Percentiles rank a stretch among this genome's conserved stretches.
Evolutionary conservation across 176 grass and related monocot genomes (phyloP).

Genomic region (Triticum dicoccoides): DNA sequence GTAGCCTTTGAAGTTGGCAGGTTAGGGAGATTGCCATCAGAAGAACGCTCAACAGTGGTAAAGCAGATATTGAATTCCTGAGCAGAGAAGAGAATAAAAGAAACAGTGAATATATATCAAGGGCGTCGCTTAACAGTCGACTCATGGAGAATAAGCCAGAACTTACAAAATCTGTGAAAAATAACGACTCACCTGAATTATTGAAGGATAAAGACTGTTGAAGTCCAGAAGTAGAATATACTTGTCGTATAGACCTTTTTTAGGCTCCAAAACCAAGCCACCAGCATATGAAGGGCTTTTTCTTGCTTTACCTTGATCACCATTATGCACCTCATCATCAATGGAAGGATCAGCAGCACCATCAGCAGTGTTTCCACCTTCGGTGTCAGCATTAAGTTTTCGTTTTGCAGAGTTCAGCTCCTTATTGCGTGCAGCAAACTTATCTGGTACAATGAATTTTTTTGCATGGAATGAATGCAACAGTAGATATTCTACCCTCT

Average conservation of each 20-base stretch:
- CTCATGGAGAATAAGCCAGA: constrained; percentile 2
- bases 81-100: constrained; percentile 27
- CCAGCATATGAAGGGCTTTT: constrained; percentile 95
- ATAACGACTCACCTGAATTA: constrained; percentile 73
- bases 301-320: constrained; percentile 71
- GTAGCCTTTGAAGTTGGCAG: constrained; percentile 82
- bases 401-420: constrained; percentile 62
- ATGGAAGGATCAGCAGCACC: constrained; percentile 31
- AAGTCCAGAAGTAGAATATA: constrained; percentile 94
- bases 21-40: constrained; percentile 64
- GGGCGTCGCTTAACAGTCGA: not conserved
- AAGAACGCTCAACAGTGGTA: constrained; percentile 83
- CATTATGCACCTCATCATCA: constrained; percentile 55
- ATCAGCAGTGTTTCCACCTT: constrained; percentile 38
- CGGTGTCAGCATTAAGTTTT: constrained; percentile 58
- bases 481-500: constrained; percentile 91
- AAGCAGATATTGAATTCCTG: constrained; percentile 99
- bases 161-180: constrained; percentile 10
- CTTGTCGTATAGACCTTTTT: constrained; percentile 98
- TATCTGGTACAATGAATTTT: constrained; percentile 91
- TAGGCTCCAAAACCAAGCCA: constrained; percentile 97
- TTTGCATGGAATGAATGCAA: constrained; percentile 95
- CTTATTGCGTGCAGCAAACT: constrained; percentile 60
- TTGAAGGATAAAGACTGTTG: constrained; percentile 98
- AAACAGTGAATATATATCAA: constrained; percentile 20